Evolutionary conservation across 2,329 filamentous ascomycete species (phyloP).

Genomic region (Fusarium camptoceras): DNA sequence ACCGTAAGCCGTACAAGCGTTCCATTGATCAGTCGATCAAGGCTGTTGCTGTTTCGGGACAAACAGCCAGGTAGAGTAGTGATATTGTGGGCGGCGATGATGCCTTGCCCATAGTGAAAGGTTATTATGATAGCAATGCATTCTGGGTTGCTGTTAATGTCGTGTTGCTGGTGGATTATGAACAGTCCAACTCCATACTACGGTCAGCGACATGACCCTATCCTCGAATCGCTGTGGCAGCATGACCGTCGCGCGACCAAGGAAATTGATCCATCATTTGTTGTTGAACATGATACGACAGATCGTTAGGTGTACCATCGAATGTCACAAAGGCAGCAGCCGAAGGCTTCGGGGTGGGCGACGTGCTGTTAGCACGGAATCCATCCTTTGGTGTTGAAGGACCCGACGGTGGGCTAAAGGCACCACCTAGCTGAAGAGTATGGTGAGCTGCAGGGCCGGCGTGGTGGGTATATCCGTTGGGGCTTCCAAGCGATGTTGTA

Average conservation of each 20-base stretch:
- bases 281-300: conserved; percentile 55
- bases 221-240: conserved; percentile 62
- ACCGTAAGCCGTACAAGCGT: conserved; percentile 37
- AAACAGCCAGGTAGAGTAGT: conserved; percentile 37
- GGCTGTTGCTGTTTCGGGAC: conserved; percentile 33
- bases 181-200: conserved; percentile 22
- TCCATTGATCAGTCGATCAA: conserved; percentile 25
- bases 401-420: conserved; percentile 34
- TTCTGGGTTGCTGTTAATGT: conserved; percentile 23
- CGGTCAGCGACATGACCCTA: conserved; percentile 46
- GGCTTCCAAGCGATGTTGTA: conserved; percentile 28
- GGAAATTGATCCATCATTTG: conserved; percentile 61
- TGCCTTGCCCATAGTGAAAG: conserved; percentile 5
- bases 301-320: conserved; percentile 60
- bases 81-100: neutral
- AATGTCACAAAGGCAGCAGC: conserved; percentile 58
- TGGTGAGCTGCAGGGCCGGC: conserved; percentile 58
- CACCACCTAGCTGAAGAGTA: conserved; percentile 49
- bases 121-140: conserved; percentile 30
- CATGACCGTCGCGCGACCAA: conserved; percentile 60
- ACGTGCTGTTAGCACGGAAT: conserved; percentile 40
- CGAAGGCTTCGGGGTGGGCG: conserved; percentile 51
- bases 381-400: conserved; percentile 46
- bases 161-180: conserved; percentile 14
- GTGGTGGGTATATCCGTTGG: conserved; percentile 43